Base-by-base conservation (phyloP, 257 asterid species). In the Nicotiana noctiflora region DNA sequence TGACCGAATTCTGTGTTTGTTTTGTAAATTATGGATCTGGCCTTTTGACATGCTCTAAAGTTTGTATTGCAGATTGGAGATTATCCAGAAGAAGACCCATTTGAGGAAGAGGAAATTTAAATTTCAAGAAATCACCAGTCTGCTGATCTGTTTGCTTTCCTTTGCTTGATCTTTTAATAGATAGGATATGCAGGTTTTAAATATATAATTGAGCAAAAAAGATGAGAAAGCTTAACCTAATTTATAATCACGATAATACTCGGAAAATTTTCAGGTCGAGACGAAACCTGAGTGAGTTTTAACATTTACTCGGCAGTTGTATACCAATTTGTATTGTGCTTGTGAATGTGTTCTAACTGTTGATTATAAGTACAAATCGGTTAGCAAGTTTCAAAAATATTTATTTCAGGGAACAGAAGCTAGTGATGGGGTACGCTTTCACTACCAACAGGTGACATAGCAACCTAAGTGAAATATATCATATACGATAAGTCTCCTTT, bases 31-130 rank as follows among this genome's bases (percentile, higher is more conserved):
- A 11, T 68, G 19, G 8, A 72, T n/a, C 49, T 77, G 25, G 68
- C 25, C 61, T 51, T 76, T 5, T 81, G 32, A 46, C 40, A 2
- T 21, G 19, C 72, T 77, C 76, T 8, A 14, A 15, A 18, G 21
- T 13, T 13, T 25, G 44, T 51, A 55, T 81, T 64, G 78, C 94
- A 94, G 98, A 97, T 91, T 62, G 98, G 98, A 13, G 97, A 91
- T 87, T 92, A 90, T 51, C 97, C 99, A 19, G 98, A 92, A 86
- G 89, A 90, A 40, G 97, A 95, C 85, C 98, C 94, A 2, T 91
- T 95, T 18, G 98, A 93, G 85, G 97, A 95, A 52, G 97, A n/a
- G n/a, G n/a, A n/a, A n/a, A n/a, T n/a, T n/a, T n/a, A n/a, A n/a
- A n/a, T n/a, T n/a, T n/a, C n/a, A 37, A 68, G 18, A 53, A 68